These are phyloP conservation scores for Nephelium lappaceum DNA, from an alignment of 345 rosid genomes.

Conservation along the genomic window DNA sequence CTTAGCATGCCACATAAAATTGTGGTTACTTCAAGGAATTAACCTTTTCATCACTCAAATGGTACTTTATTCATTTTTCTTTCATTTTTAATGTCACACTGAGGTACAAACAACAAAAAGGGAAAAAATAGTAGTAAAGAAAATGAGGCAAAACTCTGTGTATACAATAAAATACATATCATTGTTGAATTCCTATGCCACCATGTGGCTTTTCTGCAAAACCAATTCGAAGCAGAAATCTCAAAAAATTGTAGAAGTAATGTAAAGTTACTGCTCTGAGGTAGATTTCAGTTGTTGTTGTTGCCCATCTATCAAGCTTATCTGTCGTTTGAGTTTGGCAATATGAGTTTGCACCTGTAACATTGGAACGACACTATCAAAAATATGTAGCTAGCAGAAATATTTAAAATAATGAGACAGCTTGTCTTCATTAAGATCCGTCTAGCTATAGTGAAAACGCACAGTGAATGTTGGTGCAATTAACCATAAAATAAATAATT, in stretches of 20 bases:
- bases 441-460: constrained; percentile 1
- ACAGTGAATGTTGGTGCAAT: background rate
- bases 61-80: constrained; percentile 14
- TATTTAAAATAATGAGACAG: constrained; percentile 2
- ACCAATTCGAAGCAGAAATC: constrained; percentile 16
- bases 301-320: constrained; percentile 68
- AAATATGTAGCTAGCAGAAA: constrained; percentile 10
- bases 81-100: constrained; percentile 10
- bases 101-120: background rate
- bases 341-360: constrained; percentile 79
- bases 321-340: constrained; percentile 63
- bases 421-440: background rate
- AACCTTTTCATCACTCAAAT: constrained; percentile 9
- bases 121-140: background rate
- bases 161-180: constrained; percentile 24
- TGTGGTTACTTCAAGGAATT: constrained; percentile 5
- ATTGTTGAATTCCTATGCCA: constrained; percentile 25
- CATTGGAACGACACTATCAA: constrained; percentile 14
- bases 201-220: constrained; percentile 24
- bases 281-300: constrained; percentile 59
- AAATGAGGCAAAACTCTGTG: constrained; percentile 2
- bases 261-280: constrained; percentile 49
- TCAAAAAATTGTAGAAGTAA: constrained; percentile 9
- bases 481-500: background rate
- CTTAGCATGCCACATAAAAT: background rate